These are phyloP conservation scores for Grigorovia yakushimaensis DNA, from an alignment of 805 yeast species.

Conservation along the genomic window DNA sequence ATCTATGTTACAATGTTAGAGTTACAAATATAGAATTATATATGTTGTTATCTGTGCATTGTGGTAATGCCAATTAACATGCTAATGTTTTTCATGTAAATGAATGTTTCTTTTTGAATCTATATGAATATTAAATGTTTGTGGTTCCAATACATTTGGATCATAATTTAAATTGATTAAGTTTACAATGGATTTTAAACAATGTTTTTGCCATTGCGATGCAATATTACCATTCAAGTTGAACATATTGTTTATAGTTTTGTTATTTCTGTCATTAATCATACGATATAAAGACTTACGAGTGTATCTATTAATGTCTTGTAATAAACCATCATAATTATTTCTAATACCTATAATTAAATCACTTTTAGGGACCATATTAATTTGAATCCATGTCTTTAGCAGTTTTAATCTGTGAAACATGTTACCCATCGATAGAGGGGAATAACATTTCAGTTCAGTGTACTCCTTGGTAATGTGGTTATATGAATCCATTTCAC, in stretches of 20 bases:
- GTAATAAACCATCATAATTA: constrained; percentile 16
- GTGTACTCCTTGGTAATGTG: constrained; percentile 12
- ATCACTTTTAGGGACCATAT: constrained; percentile 20
- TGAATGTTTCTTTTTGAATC: constrained; percentile 9
- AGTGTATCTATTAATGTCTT: constrained; percentile 18
- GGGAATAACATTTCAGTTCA: constrained; percentile 25
- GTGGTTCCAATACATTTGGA: constrained; percentile 4
- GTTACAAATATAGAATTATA: no score
- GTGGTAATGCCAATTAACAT: no score
- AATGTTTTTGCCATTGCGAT: constrained; percentile 21
- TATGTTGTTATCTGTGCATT: no score
- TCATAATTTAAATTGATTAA: constrained; percentile 5
- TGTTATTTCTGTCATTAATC: constrained; percentile 11
- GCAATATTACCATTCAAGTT: constrained; percentile 22
- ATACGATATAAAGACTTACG: constrained; percentile 12
- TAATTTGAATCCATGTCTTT: constrained; percentile 28
- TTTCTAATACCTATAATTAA: constrained; percentile 24
- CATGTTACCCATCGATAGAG: constrained; percentile 12
- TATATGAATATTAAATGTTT: constrained; percentile 14
- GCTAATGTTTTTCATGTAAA: no score
- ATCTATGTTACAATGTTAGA: no score
- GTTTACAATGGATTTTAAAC: constrained; percentile 11
- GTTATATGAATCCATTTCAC: constrained; percentile 28
- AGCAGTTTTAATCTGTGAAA: constrained; percentile 24
- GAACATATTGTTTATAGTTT: constrained; percentile 4